Evolutionary conservation across 805 yeast species (phyloP).

Genomic region (Starmerella sirachaensis): DNA sequence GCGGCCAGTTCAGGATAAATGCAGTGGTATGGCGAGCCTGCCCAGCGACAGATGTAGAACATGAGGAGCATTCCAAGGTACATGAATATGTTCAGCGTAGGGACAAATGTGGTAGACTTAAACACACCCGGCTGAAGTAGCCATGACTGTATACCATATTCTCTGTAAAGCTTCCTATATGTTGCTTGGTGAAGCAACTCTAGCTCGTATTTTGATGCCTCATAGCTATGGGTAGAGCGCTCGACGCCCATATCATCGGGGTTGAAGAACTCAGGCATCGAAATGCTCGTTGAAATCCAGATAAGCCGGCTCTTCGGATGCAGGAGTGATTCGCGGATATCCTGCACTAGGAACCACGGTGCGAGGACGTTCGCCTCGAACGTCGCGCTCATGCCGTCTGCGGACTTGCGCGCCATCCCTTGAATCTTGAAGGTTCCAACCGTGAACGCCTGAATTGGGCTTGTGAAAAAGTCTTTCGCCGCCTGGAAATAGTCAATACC

Average conservation of each 20-base stretch:
- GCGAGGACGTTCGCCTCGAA: slow-evolving; percentile 97
- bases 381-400: slow-evolving; percentile 72
- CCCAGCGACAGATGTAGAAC: slow-evolving; percentile 68
- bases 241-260: slow-evolving; percentile 64
- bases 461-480: slow-evolving; percentile 45
- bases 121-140: slow-evolving; percentile 91
- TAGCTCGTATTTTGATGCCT: slow-evolving; percentile 79
- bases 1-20: slow-evolving; percentile 85
- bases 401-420: slow-evolving; percentile 58
- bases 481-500: slow-evolving; percentile 86
- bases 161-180: slow-evolving; percentile 37
- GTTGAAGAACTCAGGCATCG: slow-evolving; percentile 62
- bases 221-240: slow-evolving; percentile 58
- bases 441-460: slow-evolving; percentile 76
- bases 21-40: slow-evolving; percentile 83
- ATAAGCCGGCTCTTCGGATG: slow-evolving; percentile 53
- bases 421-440: slow-evolving; percentile 79
- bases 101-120: slow-evolving; percentile 66
- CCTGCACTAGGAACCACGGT: slow-evolving; percentile 74
- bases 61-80: slow-evolving; percentile 74
- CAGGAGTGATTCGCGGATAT: slow-evolving; percentile 31
- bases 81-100: slow-evolving; percentile 64
- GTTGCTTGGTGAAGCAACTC: slow-evolving; percentile 73
- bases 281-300: slow-evolving; percentile 81
- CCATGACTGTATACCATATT: slow-evolving; percentile 54